phyloP scores from a whole-genome alignment of 176 grass and related monocot species.

The Thalia dealbata region DNA sequence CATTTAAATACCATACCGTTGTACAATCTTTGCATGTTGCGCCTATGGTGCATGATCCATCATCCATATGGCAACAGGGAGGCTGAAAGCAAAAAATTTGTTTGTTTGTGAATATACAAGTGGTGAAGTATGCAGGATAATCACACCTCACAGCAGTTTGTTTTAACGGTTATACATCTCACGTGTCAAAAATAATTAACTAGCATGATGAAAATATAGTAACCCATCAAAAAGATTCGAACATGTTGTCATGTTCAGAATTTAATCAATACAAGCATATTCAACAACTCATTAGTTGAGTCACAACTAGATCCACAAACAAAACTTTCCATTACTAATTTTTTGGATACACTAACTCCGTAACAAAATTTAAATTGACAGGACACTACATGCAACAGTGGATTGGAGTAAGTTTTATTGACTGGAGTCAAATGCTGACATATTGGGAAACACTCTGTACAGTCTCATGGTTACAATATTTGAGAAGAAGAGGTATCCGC shows the following conservation, averaged over 20 bases:
- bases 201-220: not conserved
- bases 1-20: slow-evolving; percentile 32
- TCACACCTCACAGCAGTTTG: not conserved
- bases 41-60: slow-evolving; percentile 31
- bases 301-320: too few relatives aligned
- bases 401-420: not conserved
- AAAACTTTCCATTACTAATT: too few relatives aligned
- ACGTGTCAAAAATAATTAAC: not conserved
- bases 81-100: slow-evolving; percentile 40
- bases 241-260: not conserved
- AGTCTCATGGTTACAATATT: not conserved
- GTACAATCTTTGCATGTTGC: slow-evolving; percentile 81
- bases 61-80: slow-evolving; percentile 53
- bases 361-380: too few relatives aligned
- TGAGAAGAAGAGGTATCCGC: too few relatives aligned
- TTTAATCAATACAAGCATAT: not conserved
- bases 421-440: not conserved
- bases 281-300: not conserved
- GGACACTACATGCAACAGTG: too few relatives aligned
- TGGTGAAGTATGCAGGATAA: not conserved
- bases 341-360: too few relatives aligned
- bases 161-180: not conserved
- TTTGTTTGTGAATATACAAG: not conserved
- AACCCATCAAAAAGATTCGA: not conserved
- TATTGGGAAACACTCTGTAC: not conserved